These are phyloP conservation scores for Taphrina wiesneri DNA, from an alignment of 1,139 yeast genomes.

Conservation along the genomic window DNA sequence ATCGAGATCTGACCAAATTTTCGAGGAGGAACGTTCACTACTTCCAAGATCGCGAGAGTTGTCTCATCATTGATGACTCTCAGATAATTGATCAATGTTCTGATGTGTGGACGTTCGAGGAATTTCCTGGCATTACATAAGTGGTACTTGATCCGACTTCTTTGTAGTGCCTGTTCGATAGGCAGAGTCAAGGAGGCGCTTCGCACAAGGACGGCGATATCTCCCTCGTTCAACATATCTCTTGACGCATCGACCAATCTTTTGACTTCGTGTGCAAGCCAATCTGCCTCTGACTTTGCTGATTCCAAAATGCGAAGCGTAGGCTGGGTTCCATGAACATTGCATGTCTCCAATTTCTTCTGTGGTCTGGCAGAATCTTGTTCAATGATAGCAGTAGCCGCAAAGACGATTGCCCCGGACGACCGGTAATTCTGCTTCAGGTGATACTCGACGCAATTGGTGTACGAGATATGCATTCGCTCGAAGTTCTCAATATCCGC, in stretches of 20 bases:
- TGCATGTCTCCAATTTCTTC: conserved; percentile 37
- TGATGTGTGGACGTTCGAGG: conserved; percentile 76
- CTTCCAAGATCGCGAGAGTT: conserved; percentile 58
- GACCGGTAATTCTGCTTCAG: conserved; percentile 80
- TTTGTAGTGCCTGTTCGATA: conserved; percentile 63
- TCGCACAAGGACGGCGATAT: conserved; percentile 71
- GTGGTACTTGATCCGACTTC: conserved; percentile 60
- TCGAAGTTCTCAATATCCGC: conserved; percentile 71
- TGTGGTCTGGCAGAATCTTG: conserved; percentile 51
- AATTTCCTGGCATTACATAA: conserved; percentile 73
- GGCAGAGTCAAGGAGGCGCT: conserved; percentile 58
- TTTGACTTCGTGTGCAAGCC: conserved; percentile 58
- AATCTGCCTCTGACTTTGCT: conserved; percentile 57
- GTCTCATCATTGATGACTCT: conserved; percentile 63
- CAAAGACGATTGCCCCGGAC: conserved; percentile 61
- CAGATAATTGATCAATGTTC: conserved; percentile 62
- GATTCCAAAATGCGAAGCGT: conserved; percentile 51
- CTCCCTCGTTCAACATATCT: conserved; percentile 51
- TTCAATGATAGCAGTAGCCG: conserved; percentile 68
- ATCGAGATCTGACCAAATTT: conserved; percentile 70
- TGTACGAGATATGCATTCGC: conserved; percentile 57
- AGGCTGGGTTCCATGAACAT: conserved; percentile 51
- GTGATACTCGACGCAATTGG: conserved; percentile 48
- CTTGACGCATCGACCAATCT: conserved; percentile 42
- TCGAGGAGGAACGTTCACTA: conserved; percentile 61